Evolutionary conservation across 495 filamentous ascomycete genomes (phyloP).

Genomic region (Rhypophila decipiens): DNA sequence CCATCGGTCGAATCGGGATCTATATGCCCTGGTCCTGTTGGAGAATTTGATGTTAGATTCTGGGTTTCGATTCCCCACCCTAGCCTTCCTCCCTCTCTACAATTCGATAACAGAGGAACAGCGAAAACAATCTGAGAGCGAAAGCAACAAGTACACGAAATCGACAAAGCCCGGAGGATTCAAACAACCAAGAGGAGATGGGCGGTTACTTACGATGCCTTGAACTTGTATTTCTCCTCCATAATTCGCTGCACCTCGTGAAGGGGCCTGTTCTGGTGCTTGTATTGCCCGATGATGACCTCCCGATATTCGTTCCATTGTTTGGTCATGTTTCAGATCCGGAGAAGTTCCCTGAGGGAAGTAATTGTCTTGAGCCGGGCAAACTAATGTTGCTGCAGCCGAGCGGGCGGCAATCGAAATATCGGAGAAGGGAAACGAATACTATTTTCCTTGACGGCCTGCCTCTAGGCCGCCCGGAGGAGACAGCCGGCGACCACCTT

Average conservation of each 20-base stretch:
- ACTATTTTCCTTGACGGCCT: neutral
- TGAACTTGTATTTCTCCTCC: conserved; percentile 36
- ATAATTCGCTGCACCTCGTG: conserved; percentile 35
- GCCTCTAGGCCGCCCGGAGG: neutral
- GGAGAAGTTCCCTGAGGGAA: neutral
- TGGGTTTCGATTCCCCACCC: neutral
- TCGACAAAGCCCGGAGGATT: too few species aligned
- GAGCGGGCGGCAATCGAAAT: neutral
- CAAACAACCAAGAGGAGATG: too few species aligned
- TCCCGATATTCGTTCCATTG: conserved; percentile 32
- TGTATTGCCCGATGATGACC: conserved; percentile 32
- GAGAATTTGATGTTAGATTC: neutral
- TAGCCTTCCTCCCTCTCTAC: neutral
- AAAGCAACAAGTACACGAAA: too few species aligned
- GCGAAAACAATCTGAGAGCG: too few species aligned
- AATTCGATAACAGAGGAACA: neutral
- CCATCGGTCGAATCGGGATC: conserved; percentile 40
- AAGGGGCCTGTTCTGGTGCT: conserved; percentile 34
- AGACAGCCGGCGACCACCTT: neutral
- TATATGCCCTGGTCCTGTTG: conserved; percentile 33
- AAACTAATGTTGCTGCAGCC: neutral
- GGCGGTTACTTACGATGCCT: conserved; percentile 34
- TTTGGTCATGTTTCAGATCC: conserved; percentile 34
- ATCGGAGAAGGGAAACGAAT: neutral
- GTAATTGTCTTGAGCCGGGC: too few species aligned